Percentiles rank a stretch among this genome's conserved stretches.
These are phyloP conservation scores for Cercis canadensis DNA, from an alignment of 306 rosid species.

Conservation along the genomic window DNA sequence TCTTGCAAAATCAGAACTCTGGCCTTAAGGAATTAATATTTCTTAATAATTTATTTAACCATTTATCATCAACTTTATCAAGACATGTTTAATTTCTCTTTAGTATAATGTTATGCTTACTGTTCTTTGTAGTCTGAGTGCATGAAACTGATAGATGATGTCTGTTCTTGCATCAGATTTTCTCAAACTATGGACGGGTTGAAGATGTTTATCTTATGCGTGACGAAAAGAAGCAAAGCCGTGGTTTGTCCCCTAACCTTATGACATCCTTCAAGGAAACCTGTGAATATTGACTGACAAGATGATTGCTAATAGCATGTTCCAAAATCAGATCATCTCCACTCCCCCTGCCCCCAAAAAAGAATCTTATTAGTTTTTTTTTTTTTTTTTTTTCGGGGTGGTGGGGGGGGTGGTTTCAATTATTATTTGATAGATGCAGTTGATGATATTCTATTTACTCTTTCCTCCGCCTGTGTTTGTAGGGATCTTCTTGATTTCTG, in stretches of 20 bases:
- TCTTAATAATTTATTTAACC: constrained; percentile 11
- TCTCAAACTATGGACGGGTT: constrained; percentile 82
- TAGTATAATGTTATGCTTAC: constrained; percentile 10
- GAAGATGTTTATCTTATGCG: constrained; percentile 99
- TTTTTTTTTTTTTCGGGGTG: not conserved
- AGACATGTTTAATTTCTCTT: constrained; percentile 3
- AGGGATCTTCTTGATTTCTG: constrained; percentile 1
- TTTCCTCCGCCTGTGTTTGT: constrained; percentile 17
- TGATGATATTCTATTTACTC: not conserved
- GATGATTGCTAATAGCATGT: not conserved
- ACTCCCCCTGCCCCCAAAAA: too few relatives aligned
- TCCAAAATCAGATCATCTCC: too few relatives aligned
- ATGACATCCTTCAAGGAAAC: constrained; percentile 26
- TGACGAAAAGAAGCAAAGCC: constrained; percentile 90
- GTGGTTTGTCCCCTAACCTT: constrained; percentile 65
- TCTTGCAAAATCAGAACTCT: constrained; percentile 20
- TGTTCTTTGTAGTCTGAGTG: constrained; percentile 25
- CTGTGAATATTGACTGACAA: not conserved
- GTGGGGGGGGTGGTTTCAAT: not conserved
- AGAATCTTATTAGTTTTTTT: not conserved
- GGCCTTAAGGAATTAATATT: constrained; percentile 15
- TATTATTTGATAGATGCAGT: constrained; percentile 21
- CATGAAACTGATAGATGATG: constrained; percentile 38
- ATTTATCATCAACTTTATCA: not conserved
- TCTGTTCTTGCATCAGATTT: constrained; percentile 63